phyloP scores from a whole-genome alignment of 768 basidiomycete species.

The Royoungia palumana region DNA sequence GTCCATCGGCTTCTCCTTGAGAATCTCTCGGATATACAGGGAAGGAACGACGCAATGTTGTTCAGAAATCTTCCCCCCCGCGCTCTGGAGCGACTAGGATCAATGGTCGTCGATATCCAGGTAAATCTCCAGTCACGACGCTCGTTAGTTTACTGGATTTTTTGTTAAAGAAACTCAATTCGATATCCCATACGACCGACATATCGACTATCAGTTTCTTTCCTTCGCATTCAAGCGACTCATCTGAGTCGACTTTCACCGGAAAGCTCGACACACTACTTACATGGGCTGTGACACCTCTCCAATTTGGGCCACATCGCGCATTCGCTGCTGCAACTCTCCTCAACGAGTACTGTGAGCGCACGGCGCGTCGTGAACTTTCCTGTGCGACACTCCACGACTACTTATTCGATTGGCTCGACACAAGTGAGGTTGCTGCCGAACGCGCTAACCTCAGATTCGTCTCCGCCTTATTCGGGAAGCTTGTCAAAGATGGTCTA shows the following conservation, averaged over 20 bases:
- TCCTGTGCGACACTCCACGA: conserved; percentile 66
- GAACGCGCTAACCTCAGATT: conserved; percentile 52
- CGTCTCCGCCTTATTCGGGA: conserved; percentile 68
- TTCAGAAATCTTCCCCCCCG: conserved; percentile 66
- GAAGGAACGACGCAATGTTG: conserved; percentile 78
- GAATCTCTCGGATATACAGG: conserved; percentile 65
- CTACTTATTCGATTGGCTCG: conserved; percentile 78
- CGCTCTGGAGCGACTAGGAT: conserved; percentile 55
- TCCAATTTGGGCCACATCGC: conserved; percentile 81
- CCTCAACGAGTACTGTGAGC: conserved; percentile 59
- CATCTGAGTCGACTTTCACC: conserved; percentile 45
- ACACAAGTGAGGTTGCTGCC: conserved; percentile 58
- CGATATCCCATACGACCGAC: conserved; percentile 64
- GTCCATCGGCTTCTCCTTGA: conserved; percentile 50
- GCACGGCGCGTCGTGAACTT: conserved; percentile 61
- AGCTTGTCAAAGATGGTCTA: conserved; percentile 63
- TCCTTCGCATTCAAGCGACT: conserved; percentile 35
- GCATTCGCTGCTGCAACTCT: conserved; percentile 72
- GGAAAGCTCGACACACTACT: conserved; percentile 71
- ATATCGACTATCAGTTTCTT: conserved; percentile 60
- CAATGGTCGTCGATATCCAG: conserved; percentile 56
- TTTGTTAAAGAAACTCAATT: conserved; percentile 63
- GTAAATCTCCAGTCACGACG: conserved; percentile 19
- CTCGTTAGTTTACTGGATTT: background rate
- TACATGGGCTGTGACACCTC: conserved; percentile 76